A percentile compares a stretch with the other conserved stretches of the same genome.
These are phyloP conservation scores for Centaurea solstitialis DNA, from an alignment of 129 eudicot genomes.

Conservation along the genomic window DNA sequence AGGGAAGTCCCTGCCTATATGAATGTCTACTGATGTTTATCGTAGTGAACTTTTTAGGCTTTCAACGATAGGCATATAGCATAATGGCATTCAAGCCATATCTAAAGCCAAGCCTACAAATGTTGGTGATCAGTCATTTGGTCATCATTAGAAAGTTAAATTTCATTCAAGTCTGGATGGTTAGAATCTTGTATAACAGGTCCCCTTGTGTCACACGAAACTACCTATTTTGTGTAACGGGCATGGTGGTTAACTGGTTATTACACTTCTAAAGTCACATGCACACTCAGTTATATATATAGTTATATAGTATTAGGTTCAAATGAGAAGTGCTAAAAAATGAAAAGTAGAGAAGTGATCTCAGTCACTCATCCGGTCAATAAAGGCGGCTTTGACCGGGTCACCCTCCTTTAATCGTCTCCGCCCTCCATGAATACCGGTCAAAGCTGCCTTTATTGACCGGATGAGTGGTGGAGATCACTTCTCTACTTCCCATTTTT, in stretches of 20 bases:
- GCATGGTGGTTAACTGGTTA: neutral
- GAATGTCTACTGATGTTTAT: neutral
- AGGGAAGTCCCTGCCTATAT: too few species aligned
- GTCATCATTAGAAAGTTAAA: neutral
- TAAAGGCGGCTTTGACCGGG: too few species aligned
- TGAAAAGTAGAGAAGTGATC: too few species aligned
- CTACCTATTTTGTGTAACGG: neutral
- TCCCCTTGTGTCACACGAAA: neutral
- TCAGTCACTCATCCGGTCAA: too few species aligned
- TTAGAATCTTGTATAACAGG: neutral
- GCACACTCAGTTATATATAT: neutral
- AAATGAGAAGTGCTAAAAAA: too few species aligned
- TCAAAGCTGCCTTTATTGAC: too few species aligned
- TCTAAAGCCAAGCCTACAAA: neutral
- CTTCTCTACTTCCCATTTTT: too few species aligned
- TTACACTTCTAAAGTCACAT: neutral
- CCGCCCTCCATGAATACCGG: too few species aligned
- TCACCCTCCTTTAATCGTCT: too few species aligned
- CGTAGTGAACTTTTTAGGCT: neutral
- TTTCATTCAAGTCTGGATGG: neutral
- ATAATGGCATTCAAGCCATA: neutral
- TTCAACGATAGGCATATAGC: neutral
- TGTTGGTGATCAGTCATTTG: neutral
- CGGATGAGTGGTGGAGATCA: too few species aligned
- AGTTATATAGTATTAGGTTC: too few species aligned